Conservation (phyloP, 352 stramenopile species). For the Pythium coloratum region DNA sequence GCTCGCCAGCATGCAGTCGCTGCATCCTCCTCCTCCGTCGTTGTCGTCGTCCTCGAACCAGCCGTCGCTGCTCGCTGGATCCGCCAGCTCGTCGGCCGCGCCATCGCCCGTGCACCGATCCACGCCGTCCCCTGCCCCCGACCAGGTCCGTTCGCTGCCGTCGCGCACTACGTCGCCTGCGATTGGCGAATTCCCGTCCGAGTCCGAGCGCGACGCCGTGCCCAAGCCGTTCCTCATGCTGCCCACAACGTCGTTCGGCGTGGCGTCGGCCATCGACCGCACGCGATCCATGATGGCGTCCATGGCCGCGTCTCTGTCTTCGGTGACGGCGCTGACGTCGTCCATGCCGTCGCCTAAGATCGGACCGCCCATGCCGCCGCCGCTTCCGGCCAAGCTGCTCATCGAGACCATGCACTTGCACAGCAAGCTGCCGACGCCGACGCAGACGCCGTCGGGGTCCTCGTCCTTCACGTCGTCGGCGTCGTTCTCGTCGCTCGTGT, state of each 20-base stretch:
- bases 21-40: slow-evolving; percentile 7
- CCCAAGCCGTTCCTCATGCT: slow-evolving; percentile 6
- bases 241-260: slow-evolving; percentile 17
- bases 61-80: slow-evolving; percentile 3
- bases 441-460: slow-evolving; percentile 16
- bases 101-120: slow-evolving; percentile 14
- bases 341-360: slow-evolving; percentile 18
- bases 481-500: neutral
- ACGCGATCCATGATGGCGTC: neutral
- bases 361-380: slow-evolving; percentile 17
- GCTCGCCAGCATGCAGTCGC: slow-evolving; percentile 5
- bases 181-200: slow-evolving; percentile 1
- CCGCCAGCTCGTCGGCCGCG: slow-evolving; percentile 18
- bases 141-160: slow-evolving; percentile 6
- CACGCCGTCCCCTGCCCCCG: slow-evolving; percentile 7
- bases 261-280: slow-evolving; percentile 13
- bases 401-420: slow-evolving; percentile 30
- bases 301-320: slow-evolving; percentile 7
- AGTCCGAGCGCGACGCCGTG: slow-evolving; percentile 8
- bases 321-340: slow-evolving; percentile 16
- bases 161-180: slow-evolving; percentile 12
- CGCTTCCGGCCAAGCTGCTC: slow-evolving; percentile 28
- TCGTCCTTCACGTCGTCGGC: slow-evolving; percentile 2
- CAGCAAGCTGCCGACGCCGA: slow-evolving; percentile 25
- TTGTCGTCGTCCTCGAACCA: slow-evolving; percentile 1